phyloP scores from a whole-genome alignment of 257 asterid genomes.

The Verbascum thapsus region DNA sequence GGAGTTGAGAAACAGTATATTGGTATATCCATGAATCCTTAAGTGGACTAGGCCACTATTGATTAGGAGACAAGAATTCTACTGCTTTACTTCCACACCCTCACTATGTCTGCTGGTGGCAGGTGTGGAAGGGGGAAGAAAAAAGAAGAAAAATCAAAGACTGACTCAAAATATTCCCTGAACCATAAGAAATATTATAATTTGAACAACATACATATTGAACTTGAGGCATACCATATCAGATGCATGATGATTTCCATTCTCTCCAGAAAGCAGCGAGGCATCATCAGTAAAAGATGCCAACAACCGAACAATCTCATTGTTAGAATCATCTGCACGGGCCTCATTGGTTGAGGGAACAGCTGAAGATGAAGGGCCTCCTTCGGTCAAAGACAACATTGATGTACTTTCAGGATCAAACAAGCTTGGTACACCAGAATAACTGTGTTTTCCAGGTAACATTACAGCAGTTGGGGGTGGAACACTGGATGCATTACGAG shows the following conservation, averaged over 20 bases:
- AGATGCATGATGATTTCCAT: slow-evolving; percentile 48
- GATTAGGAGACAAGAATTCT: not conserved
- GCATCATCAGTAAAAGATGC: slow-evolving; percentile 41
- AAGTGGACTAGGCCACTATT: not conserved
- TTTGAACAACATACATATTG: not conserved
- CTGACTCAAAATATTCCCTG: not conserved
- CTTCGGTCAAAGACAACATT: slow-evolving; percentile 30
- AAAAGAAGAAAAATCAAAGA: not conserved
- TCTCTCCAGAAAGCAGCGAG: slow-evolving; percentile 21
- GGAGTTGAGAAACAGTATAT: not conserved
- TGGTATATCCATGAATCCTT: not conserved
- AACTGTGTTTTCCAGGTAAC: slow-evolving; percentile 32
- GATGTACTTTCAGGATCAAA: slow-evolving; percentile 31
- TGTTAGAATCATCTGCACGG: slow-evolving; percentile 31
- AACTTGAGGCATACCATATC: not conserved
- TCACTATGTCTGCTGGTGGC: not conserved
- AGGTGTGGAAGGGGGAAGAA: not conserved
- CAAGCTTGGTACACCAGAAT: slow-evolving; percentile 25
- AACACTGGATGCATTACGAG: slow-evolving; percentile 30
- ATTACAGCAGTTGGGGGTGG: slow-evolving; percentile 18
- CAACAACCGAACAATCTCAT: slow-evolving; percentile 45
- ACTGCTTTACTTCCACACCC: not conserved
- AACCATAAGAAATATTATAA: not conserved
- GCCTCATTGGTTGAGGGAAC: slow-evolving; percentile 33
- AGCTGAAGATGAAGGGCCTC: slow-evolving; percentile 39